A percentile compares a stretch with the other conserved stretches of the same genome.
Conservation (phyloP, 169 alveolate species). For the Plasmodium yoelii region DNA sequence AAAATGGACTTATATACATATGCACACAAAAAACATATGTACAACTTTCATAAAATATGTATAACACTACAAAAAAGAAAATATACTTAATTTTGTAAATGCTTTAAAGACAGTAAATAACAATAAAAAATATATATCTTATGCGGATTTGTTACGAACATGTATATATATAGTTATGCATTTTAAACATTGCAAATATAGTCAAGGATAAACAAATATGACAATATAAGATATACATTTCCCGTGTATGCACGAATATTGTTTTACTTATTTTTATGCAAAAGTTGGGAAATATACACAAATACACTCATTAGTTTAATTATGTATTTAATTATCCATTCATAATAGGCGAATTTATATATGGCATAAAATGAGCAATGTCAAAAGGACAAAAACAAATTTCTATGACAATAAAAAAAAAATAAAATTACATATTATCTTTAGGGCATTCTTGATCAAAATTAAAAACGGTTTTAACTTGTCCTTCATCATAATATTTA, state of each 20-base stretch:
- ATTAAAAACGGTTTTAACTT: slow-evolving; percentile 77
- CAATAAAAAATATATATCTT: background rate
- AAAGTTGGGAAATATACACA: background rate
- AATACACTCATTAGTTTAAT: background rate
- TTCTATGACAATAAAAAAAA: slow-evolving; percentile 8
- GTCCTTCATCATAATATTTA: slow-evolving; percentile 72
- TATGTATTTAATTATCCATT: background rate
- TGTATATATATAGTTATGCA: background rate
- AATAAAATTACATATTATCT: slow-evolving; percentile 77
- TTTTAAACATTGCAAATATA: too few relatives aligned
- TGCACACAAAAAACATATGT: background rate
- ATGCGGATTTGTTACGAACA: background rate
- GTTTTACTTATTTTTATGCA: too few relatives aligned
- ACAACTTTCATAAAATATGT: background rate
- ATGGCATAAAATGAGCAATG: too few relatives aligned
- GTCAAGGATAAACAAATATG: too few relatives aligned
- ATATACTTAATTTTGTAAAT: slow-evolving; percentile 3
- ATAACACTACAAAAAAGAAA: background rate
- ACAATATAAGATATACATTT: too few relatives aligned
- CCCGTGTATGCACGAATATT: too few relatives aligned
- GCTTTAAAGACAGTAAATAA: background rate
- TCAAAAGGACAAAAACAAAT: too few relatives aligned
- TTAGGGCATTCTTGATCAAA: slow-evolving; percentile 51
- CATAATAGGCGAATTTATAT: background rate
- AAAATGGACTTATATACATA: background rate